Evolutionary conservation across 2,329 filamentous ascomycete genomes (phyloP).

Genomic region (Dothiorella sarmentorum): DNA sequence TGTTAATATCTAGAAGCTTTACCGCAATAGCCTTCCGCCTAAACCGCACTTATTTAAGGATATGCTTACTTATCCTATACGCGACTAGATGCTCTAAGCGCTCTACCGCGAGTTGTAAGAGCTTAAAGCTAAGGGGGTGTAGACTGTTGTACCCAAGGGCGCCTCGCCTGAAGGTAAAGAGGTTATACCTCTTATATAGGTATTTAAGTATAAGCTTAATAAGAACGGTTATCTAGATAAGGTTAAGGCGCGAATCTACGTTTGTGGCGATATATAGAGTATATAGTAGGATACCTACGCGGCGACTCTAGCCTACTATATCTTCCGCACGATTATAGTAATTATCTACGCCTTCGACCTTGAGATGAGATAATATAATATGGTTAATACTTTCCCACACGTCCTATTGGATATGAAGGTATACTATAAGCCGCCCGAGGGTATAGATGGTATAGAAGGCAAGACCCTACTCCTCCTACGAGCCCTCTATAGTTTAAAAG

Average conservation of each 20-base stretch:
- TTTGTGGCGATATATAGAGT: constrained; percentile 21
- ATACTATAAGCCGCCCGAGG: constrained; percentile 21
- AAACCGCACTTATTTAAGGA: too few species aligned
- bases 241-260: constrained; percentile 21
- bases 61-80: too few species aligned
- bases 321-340: constrained; percentile 24
- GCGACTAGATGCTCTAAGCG: too few species aligned
- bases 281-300: constrained; percentile 20
- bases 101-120: too few species aligned
- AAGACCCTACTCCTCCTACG: constrained; percentile 20
- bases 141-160: too few species aligned
- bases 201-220: constrained; percentile 23
- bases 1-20: too few species aligned
- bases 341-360: constrained; percentile 24
- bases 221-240: constrained; percentile 20
- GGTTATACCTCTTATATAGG: constrained; percentile 19
- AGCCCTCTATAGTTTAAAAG: constrained; percentile 26
- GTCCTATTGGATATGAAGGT: constrained; percentile 18
- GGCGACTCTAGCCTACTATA: constrained; percentile 17
- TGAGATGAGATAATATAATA: constrained; percentile 23
- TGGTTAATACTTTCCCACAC: constrained; percentile 26
- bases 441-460: constrained; percentile 14
- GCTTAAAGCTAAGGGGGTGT: too few species aligned
- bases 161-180: constrained; percentile 9
- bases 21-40: too few species aligned